Evolutionary conservation across 2,329 filamentous ascomycete species (phyloP).

Genomic region (Penicillium sp.): DNA sequence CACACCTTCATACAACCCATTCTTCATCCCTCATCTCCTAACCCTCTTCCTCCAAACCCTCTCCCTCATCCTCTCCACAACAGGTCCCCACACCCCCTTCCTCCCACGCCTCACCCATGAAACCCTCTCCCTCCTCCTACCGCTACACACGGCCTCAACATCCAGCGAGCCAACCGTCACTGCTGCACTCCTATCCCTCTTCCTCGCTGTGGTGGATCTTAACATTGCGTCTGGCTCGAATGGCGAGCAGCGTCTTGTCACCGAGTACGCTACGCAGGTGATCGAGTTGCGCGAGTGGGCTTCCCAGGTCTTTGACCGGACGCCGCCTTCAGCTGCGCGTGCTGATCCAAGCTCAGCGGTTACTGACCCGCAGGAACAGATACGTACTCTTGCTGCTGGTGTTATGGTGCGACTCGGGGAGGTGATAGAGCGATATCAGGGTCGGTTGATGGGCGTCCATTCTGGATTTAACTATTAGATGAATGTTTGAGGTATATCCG

Average conservation of each 20-base stretch:
- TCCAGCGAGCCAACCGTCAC: conserved; percentile 65
- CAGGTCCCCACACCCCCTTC: conserved; percentile 72
- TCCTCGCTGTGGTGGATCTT: conserved; percentile 77
- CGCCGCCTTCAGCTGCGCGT: conserved; percentile 51
- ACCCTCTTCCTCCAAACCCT: conserved; percentile 82
- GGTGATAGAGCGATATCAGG: conserved; percentile 77
- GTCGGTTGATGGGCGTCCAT: conserved; percentile 69
- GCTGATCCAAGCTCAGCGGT: conserved; percentile 58
- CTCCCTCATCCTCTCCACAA: conserved; percentile 75
- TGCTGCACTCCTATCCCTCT: conserved; percentile 71
- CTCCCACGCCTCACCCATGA: conserved; percentile 80
- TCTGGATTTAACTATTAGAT: conserved; percentile 44
- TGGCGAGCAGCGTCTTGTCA: conserved; percentile 67
- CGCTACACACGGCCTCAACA: conserved; percentile 54
- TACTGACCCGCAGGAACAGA: conserved; percentile 40
- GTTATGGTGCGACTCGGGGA: conserved; percentile 79
- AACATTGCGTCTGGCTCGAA: conserved; percentile 54
- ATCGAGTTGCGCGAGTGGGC: conserved; percentile 89
- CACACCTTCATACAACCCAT: conserved; percentile 52
- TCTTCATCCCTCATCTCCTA: conserved; percentile 73
- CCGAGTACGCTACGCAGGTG: conserved; percentile 70
- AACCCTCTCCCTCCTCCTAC: conserved; percentile 77
- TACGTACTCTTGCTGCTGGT: conserved; percentile 64
- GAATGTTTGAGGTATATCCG: neutral
- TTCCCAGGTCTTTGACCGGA: conserved; percentile 66